Conservation (phyloP, 768 basidiomycete species). For the Boletus barrowsii region DNA sequence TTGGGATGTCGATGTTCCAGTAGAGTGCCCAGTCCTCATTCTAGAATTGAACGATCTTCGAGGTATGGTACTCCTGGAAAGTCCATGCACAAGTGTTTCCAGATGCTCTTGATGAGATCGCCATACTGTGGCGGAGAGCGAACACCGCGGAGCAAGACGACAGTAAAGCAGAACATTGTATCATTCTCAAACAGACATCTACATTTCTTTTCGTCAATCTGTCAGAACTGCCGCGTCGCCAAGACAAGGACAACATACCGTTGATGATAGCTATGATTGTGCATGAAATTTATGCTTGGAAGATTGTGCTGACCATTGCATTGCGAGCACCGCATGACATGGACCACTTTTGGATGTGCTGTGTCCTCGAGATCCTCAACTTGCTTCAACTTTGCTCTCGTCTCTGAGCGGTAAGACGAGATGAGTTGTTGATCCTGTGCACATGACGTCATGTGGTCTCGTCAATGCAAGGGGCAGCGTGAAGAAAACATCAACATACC, state of each 20-base stretch:
- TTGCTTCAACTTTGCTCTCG: slow-evolving; percentile 72
- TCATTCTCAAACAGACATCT: slow-evolving; percentile 91
- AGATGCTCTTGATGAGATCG: too few relatives aligned
- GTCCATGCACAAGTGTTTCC: too few relatives aligned
- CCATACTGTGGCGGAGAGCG: too few relatives aligned
- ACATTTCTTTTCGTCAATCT: not conserved
- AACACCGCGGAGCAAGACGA: too few relatives aligned
- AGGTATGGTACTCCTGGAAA: too few relatives aligned
- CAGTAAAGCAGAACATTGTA: too few relatives aligned
- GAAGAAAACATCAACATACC: slow-evolving; percentile 42
- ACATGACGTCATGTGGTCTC: not conserved
- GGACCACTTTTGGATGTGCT: slow-evolving; percentile 82
- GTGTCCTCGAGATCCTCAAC: slow-evolving; percentile 81
- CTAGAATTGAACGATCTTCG: too few relatives aligned
- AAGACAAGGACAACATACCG: slow-evolving; percentile 38
- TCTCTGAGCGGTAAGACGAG: slow-evolving; percentile 86
- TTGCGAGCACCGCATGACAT: slow-evolving; percentile 88
- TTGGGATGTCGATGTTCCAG: too few relatives aligned
- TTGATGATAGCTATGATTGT: slow-evolving; percentile 95
- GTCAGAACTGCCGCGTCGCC: not conserved
- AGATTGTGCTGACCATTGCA: slow-evolving; percentile 90
- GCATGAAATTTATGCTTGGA: slow-evolving; percentile 96
- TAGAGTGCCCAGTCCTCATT: too few relatives aligned
- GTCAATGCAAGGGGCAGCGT: not conserved
- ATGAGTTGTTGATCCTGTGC: slow-evolving; percentile 81